Conservation (phyloP, 345 rosid genomes). For the Camelina sativa region DNA sequence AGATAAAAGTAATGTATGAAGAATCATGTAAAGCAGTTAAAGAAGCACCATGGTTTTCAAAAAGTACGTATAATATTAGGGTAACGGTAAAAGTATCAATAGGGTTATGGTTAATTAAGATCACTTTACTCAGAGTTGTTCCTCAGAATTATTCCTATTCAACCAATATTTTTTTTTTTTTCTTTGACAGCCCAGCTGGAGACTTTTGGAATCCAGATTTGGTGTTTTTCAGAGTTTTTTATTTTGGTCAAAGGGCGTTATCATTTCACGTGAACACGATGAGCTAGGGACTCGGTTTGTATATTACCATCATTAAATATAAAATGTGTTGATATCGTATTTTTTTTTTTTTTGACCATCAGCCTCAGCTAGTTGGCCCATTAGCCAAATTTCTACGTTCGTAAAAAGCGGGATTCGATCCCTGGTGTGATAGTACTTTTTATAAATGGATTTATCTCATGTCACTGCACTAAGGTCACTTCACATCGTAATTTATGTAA, state of each 20-base stretch:
- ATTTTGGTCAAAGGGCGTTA: neutral
- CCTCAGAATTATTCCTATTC: neutral
- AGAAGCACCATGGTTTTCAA: slow-evolving; percentile 21
- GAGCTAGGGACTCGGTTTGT: neutral
- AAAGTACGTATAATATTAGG: neutral
- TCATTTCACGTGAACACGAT: slow-evolving; percentile 3
- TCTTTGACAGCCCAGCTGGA: neutral
- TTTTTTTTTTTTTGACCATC: neutral
- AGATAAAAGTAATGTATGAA: slow-evolving; percentile 3
- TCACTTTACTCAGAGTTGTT: neutral
- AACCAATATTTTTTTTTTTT: too few relatives aligned
- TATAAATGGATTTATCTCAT: too few relatives aligned
- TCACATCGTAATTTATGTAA: neutral
- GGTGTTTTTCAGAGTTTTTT: neutral
- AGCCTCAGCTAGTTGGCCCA: too few relatives aligned
- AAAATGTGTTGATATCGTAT: too few relatives aligned
- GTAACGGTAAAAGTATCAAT: neutral
- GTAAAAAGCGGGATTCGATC: too few relatives aligned
- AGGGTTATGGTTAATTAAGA: neutral
- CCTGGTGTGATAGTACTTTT: too few relatives aligned
- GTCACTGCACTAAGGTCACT: too few relatives aligned
- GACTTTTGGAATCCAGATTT: too few relatives aligned
- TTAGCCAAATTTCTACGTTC: too few relatives aligned
- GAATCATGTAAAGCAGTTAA: slow-evolving; percentile 31
- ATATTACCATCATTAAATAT: neutral